Conservation (phyloP, 1,284 basidiomycete genomes). For the Ceratobasidium sp. region DNA sequence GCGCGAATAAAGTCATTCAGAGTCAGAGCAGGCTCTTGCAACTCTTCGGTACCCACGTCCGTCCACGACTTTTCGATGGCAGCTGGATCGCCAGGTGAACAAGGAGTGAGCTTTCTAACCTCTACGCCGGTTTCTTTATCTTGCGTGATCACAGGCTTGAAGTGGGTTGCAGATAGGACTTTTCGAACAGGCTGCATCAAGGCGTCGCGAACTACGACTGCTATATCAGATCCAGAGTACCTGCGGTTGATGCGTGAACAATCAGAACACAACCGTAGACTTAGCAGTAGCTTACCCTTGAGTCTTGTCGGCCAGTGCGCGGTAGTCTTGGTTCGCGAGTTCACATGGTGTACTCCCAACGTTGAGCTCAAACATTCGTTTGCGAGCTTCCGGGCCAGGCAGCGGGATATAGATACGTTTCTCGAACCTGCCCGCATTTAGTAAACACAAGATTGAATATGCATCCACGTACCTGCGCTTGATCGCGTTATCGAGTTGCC, state of each 20-base stretch:
- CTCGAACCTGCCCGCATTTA: conserved; percentile 74
- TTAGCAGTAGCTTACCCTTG: conserved; percentile 72
- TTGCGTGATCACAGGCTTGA: conserved; percentile 70
- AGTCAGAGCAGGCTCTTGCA: conserved; percentile 85
- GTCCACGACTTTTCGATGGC: conserved; percentile 94
- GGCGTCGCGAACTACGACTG: conserved; percentile 94
- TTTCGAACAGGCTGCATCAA: conserved; percentile 99
- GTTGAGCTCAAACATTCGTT: conserved; percentile 97
- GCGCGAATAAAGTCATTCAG: conserved; percentile 89
- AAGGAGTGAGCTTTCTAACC: conserved; percentile 79
- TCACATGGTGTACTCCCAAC: conserved; percentile 93
- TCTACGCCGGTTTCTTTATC: conserved; percentile 62
- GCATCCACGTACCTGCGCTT: conserved; percentile 80
- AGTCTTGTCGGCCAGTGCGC: conserved; percentile 83
- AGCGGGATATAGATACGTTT: conserved; percentile 99
- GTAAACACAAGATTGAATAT: background rate
- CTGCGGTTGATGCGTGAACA: conserved; percentile 54
- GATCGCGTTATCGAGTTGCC: conserved; percentile 97
- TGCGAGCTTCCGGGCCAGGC: conserved; percentile 92
- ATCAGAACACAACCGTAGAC: conserved; percentile 9
- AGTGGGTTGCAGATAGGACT: conserved; percentile 95
- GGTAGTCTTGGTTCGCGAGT: conserved; percentile 83
- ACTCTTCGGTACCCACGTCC: conserved; percentile 90
- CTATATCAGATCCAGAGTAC: conserved; percentile 96
- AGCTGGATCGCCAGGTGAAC: conserved; percentile 90